Evolutionary conservation across 2,329 filamentous ascomycete species (phyloP).

Genomic region (Elsinoe perseae): DNA sequence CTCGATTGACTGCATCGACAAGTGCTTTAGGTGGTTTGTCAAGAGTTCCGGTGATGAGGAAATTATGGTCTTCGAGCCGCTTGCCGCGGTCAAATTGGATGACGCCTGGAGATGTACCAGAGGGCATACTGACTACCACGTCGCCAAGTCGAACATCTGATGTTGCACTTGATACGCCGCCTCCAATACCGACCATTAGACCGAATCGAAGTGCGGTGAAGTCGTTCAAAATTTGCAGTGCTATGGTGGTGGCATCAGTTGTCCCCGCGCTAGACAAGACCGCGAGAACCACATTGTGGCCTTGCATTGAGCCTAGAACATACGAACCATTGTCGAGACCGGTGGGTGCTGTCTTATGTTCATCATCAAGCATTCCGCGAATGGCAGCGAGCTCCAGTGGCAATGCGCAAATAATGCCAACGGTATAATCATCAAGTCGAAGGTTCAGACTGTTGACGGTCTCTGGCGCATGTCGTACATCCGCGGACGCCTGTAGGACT

Average conservation of each 20-base stretch:
- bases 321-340: constrained; percentile 17
- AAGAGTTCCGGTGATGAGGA: constrained; percentile 20
- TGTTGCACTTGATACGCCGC: constrained; percentile 13
- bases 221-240: constrained; percentile 13
- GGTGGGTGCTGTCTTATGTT: constrained; percentile 13
- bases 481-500: not conserved
- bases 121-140: constrained; percentile 17
- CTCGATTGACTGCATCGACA: constrained; percentile 19
- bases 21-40: constrained; percentile 21
- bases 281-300: constrained; percentile 17
- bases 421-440: constrained; percentile 18
- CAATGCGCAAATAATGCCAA: constrained; percentile 22
- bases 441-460: not conserved
- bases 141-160: constrained; percentile 13
- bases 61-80: not conserved
- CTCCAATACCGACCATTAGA: constrained; percentile 18
- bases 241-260: constrained; percentile 10
- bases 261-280: not conserved
- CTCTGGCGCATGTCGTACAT: not conserved
- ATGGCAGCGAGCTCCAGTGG: constrained; percentile 20
- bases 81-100: constrained; percentile 18
- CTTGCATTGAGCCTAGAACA: constrained; percentile 17
- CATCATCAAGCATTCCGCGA: constrained; percentile 20
- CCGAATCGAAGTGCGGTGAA: constrained; percentile 16
- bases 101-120: constrained; percentile 6